Evolutionary conservation across 768 basidiomycete species (phyloP).

Genomic region (Plicaturopsis crispa): DNA sequence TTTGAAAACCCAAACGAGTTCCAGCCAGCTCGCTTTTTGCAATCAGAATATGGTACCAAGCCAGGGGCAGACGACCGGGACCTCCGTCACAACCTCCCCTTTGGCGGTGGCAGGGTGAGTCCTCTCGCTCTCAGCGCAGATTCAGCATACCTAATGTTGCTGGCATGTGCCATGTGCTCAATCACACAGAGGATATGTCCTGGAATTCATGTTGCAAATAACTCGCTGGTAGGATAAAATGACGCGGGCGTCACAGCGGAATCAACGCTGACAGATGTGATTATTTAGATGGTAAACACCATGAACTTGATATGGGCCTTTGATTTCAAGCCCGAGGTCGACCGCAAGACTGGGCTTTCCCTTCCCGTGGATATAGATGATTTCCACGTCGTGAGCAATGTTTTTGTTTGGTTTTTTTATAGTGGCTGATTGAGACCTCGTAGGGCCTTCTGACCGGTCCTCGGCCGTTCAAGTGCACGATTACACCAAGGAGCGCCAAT

Average conservation of each 20-base stretch:
- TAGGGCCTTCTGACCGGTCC: no score
- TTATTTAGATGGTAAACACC: slow-evolving; percentile 4
- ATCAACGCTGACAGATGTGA: no score
- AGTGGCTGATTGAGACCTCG: no score
- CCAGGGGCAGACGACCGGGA: slow-evolving; percentile 13
- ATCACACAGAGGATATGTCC: slow-evolving; percentile 14
- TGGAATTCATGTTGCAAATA: slow-evolving; percentile 15
- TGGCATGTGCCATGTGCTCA: no score
- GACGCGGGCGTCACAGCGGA: no score
- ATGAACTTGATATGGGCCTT: slow-evolving; percentile 18
- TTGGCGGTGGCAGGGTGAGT: slow-evolving; percentile 12
- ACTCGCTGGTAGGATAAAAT: slow-evolving; percentile 12
- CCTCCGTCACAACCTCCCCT: slow-evolving; percentile 11
- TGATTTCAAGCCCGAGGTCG: slow-evolving; percentile 11
- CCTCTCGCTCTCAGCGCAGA: not conserved
- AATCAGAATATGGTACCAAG: slow-evolving; percentile 9
- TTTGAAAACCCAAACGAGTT: slow-evolving; percentile 16
- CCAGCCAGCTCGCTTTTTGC: slow-evolving; percentile 18
- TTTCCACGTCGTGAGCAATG: slow-evolving; percentile 8
- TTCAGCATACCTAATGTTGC: not conserved
- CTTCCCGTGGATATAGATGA: slow-evolving; percentile 9
- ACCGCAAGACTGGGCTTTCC: slow-evolving; percentile 7
- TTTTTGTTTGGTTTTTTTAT: not conserved
- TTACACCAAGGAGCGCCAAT: not conserved
- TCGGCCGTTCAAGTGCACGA: slow-evolving; percentile 1